phyloP scores from a whole-genome alignment of 1,139 yeast genomes.

The Yamadazyma sp. region DNA sequence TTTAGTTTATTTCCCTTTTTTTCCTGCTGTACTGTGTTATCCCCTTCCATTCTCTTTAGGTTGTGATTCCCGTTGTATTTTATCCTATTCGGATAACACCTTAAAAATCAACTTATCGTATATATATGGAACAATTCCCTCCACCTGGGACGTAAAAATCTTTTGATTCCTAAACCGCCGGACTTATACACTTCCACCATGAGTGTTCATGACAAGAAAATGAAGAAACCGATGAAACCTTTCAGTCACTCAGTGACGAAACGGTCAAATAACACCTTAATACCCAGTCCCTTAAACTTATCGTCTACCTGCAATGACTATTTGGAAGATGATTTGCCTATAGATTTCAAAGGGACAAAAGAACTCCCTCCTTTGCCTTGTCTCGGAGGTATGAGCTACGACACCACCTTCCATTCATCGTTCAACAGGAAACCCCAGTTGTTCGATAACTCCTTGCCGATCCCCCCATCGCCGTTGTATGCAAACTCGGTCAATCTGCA shows the following conservation, averaged over 20 bases:
- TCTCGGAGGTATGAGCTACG: not conserved
- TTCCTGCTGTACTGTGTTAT: not conserved
- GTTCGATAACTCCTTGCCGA: not conserved
- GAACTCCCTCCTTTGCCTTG: slow-evolving; percentile 4
- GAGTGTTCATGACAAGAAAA: not conserved
- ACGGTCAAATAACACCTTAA: slow-evolving; percentile 10
- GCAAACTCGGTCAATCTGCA: slow-evolving; percentile 3
- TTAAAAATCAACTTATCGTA: not conserved
- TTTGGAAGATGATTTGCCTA: slow-evolving; percentile 6
- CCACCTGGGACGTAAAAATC: slow-evolving; percentile 7
- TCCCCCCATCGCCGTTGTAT: slow-evolving; percentile 5
- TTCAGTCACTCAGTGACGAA: slow-evolving; percentile 8
- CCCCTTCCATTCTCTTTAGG: not conserved
- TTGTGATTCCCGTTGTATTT: not conserved
- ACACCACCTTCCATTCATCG: not conserved
- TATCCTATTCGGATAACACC: not conserved
- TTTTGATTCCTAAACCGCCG: too few species aligned
- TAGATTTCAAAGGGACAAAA: slow-evolving; percentile 8
- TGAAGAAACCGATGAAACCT: not conserved
- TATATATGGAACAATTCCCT: slow-evolving; percentile 2
- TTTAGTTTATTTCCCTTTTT: not conserved
- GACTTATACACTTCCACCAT: too few species aligned
- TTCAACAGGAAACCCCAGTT: slow-evolving; percentile 1
- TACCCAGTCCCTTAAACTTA: slow-evolving; percentile 16
- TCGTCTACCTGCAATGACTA: slow-evolving; percentile 10